phyloP scores from a whole-genome alignment of 768 basidiomycete species.

The Leucosporidium yakuticum region DNA sequence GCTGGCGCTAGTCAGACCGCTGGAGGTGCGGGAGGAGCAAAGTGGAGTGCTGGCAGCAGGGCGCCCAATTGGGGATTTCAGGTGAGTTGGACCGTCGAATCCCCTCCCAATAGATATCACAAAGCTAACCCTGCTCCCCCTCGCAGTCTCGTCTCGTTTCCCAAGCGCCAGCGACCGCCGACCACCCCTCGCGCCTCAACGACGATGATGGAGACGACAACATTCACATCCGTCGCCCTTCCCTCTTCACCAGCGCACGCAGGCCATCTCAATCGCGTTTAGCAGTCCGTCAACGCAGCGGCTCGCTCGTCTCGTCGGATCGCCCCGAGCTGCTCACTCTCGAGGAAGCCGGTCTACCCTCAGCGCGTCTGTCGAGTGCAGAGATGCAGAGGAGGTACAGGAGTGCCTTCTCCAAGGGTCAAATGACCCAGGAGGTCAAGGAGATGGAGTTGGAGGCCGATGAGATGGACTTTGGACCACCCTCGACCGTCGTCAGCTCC shows the following conservation, averaged over 20 bases:
- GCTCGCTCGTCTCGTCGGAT: not conserved
- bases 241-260: not conserved
- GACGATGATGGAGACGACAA: conserved; percentile 22
- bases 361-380: conserved; percentile 13
- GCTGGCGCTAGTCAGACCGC: conserved; percentile 5
- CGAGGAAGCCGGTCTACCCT: conserved; percentile 26
- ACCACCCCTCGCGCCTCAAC: conserved; percentile 14
- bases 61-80: conserved; percentile 25
- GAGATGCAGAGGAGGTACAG: conserved; percentile 32
- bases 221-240: not conserved
- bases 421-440: conserved; percentile 11
- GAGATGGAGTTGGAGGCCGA: conserved; percentile 23
- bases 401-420: conserved; percentile 15
- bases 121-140: not conserved
- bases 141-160: not conserved
- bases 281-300: not conserved
- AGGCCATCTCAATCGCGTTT: conserved; percentile 1
- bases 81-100: not conserved
- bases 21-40: conserved; percentile 15
- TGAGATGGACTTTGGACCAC: conserved; percentile 19
- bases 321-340: conserved; percentile 14
- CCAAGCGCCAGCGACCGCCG: not conserved
- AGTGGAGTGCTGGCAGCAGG: conserved; percentile 27
- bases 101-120: too few relatives aligned
- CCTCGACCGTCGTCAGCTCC: not conserved